Conservation (phyloP, 441 rosid species). For the Pelargonium myrrhifolium region DNA sequence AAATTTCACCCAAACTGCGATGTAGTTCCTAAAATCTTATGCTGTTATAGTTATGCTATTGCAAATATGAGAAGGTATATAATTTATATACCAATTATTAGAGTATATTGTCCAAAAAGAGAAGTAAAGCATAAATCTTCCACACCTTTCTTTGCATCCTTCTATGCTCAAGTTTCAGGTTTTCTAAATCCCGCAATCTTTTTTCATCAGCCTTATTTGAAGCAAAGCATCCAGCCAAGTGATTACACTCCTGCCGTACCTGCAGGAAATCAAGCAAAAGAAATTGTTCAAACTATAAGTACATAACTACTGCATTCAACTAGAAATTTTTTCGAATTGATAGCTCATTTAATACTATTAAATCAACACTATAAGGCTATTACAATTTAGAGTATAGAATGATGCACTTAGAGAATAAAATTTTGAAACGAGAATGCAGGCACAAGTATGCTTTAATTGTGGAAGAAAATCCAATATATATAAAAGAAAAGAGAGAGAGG, state of each 20-base stretch:
- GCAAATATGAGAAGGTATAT: too few species aligned
- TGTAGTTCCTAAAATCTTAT: too few species aligned
- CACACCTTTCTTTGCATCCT: constrained; percentile 62
- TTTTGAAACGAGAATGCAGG: neutral
- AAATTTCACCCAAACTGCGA: too few species aligned
- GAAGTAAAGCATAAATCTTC: neutral
- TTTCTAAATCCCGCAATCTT: constrained; percentile 30
- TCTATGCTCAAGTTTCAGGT: constrained; percentile 43
- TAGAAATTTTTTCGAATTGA: too few species aligned
- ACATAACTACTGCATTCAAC: too few species aligned
- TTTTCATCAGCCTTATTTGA: constrained; percentile 39
- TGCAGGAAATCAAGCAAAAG: constrained; percentile 19
- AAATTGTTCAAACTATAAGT: neutral
- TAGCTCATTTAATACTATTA: too few species aligned
- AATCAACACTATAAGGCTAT: too few species aligned
- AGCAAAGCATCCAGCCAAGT: constrained; percentile 56
- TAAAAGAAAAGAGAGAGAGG: too few species aligned
- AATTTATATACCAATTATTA: too few species aligned
- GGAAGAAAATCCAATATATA: too few species aligned
- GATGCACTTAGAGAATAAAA: neutral
- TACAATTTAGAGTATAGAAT: too few species aligned
- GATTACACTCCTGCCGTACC: constrained; percentile 78
- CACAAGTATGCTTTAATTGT: neutral
- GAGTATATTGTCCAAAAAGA: neutral
- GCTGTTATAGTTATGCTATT: too few species aligned